Percentiles rank a stretch among this genome's conserved stretches.
Evolutionary conservation across 2,329 filamentous ascomycete genomes (phyloP).

Genomic region (Cladosporium velox): DNA sequence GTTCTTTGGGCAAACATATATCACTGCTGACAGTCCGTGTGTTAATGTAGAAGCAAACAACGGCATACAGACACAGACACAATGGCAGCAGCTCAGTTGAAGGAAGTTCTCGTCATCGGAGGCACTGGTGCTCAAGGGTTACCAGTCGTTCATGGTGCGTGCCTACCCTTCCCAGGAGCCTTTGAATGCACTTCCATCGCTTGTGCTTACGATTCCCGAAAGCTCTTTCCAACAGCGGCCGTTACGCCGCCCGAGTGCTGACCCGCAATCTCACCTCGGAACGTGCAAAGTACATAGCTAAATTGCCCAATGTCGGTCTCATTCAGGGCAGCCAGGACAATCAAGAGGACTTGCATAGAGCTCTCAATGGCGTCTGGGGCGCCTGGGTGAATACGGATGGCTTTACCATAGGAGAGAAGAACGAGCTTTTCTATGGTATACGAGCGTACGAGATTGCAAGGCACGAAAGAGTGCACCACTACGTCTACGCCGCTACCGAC

Average conservation of each 20-base stretch:
- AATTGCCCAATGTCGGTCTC: background rate
- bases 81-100: background rate
- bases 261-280: background rate
- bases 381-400: background rate
- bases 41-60: background rate
- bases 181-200: background rate
- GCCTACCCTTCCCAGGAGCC: background rate
- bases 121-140: background rate
- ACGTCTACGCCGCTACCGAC: background rate
- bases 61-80: background rate
- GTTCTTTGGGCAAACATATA: background rate
- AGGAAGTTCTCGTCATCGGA: background rate
- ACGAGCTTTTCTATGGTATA: background rate
- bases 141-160: background rate
- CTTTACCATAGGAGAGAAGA: background rate
- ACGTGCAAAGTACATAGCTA: background rate
- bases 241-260: background rate
- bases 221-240: background rate
- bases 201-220: background rate
- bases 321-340: background rate
- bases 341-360: background rate
- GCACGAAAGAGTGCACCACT: background rate
- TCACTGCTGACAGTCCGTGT: background rate
- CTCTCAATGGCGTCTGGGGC: background rate
- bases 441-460: background rate